A percentile compares a stretch with the other conserved stretches of the same genome.
phyloP scores from a whole-genome alignment of 1,284 basidiomycete genomes.

The Meira nashicola region DNA sequence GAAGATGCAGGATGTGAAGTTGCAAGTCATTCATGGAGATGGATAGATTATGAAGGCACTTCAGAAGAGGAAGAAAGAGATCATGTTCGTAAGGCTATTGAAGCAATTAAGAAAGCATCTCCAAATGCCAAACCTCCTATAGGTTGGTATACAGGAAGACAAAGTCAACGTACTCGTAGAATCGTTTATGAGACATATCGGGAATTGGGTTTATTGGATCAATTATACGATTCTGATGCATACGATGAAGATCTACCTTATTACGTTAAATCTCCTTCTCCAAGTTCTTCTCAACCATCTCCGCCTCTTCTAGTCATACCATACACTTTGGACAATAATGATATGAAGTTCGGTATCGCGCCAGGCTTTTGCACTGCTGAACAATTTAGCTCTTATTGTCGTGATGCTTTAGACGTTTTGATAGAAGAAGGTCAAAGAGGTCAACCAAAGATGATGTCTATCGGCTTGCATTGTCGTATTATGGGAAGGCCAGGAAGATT shows the following conservation, averaged over 20 bases:
- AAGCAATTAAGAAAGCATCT: constrained; percentile 46
- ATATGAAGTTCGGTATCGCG: constrained; percentile 53
- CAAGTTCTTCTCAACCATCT: constrained; percentile 13
- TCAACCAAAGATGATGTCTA: constrained; percentile 55
- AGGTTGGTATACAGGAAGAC: constrained; percentile 55
- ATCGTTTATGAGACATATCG: constrained; percentile 51
- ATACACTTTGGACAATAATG: constrained; percentile 54
- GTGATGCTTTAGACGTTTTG: constrained; percentile 54
- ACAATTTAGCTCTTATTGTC: constrained; percentile 54
- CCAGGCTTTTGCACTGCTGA: constrained; percentile 53
- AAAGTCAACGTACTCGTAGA: constrained; percentile 42
- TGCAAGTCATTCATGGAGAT: constrained; percentile 52
- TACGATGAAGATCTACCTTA: constrained; percentile 55
- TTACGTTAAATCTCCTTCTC: constrained; percentile 50
- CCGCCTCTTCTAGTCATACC: constrained; percentile 53
- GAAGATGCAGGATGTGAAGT: constrained; percentile 52
- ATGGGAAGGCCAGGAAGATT: constrained; percentile 55
- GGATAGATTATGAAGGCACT: constrained; percentile 51
- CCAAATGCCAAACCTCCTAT: constrained; percentile 34
- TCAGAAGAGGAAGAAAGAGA: constrained; percentile 43
- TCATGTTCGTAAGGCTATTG: constrained; percentile 50
- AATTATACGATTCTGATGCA: constrained; percentile 47
- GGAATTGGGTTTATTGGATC: constrained; percentile 27
- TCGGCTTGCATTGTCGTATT: constrained; percentile 54
- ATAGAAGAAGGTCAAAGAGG: constrained; percentile 43